A percentile compares a stretch with the other conserved stretches of the same genome.
Conservation (phyloP, 1,139 yeast species). For the Scheffersomyces quercinus region DNA sequence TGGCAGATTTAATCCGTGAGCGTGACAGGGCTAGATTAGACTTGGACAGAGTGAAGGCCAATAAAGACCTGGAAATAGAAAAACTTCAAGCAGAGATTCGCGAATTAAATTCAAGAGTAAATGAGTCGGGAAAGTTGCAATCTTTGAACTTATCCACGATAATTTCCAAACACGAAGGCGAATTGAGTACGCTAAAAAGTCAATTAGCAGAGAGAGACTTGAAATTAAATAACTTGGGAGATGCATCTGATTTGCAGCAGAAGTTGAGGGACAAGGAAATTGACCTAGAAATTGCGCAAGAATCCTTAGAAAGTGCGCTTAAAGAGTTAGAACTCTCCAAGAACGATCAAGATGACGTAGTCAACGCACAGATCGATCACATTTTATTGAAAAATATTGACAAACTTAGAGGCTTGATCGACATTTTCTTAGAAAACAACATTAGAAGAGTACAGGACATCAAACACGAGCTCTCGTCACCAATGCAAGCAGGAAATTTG, state of each 20-base stretch:
- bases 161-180: constrained; percentile 62
- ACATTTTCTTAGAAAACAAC: constrained; percentile 70
- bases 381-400: constrained; percentile 51
- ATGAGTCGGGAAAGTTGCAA: constrained; percentile 65
- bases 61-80: constrained; percentile 68
- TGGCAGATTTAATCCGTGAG: constrained; percentile 87
- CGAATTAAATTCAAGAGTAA: constrained; percentile 59
- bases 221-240: constrained; percentile 21
- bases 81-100: constrained; percentile 66
- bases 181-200: constrained; percentile 43
- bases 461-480: constrained; percentile 69
- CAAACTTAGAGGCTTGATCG: constrained; percentile 61
- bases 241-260: constrained; percentile 36
- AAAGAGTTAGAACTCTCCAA: constrained; percentile 59
- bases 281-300: constrained; percentile 78
- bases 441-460: constrained; percentile 74
- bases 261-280: constrained; percentile 68
- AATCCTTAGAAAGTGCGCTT: constrained; percentile 75
- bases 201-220: constrained; percentile 34
- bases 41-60: constrained; percentile 68
- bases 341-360: constrained; percentile 53
- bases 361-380: constrained; percentile 60
- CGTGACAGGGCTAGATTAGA: constrained; percentile 88
- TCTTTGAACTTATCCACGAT: constrained; percentile 65
- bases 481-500: constrained; percentile 83